Percentiles rank a stretch among this genome's conserved stretches.
Evolutionary conservation across 2,329 filamentous ascomycete genomes (phyloP).

Genomic region (Pseudogymnoascus sp.): DNA sequence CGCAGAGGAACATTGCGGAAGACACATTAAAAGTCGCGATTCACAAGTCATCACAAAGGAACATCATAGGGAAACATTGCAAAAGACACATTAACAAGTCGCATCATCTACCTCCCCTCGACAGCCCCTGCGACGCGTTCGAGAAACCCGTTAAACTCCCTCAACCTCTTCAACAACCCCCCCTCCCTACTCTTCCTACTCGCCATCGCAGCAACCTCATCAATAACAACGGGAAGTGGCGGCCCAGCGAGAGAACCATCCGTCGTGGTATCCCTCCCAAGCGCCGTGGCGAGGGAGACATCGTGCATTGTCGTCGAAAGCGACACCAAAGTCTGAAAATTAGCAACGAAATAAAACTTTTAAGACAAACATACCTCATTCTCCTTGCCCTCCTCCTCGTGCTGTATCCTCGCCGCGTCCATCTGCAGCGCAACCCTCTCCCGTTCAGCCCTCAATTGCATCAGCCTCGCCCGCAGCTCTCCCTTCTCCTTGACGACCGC

Average conservation of each 20-base stretch:
- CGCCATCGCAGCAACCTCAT: slow-evolving; percentile 47
- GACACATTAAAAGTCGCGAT: too few relatives aligned
- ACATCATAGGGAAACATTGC: too few relatives aligned
- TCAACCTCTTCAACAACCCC: slow-evolving; percentile 49
- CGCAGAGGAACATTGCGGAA: too few relatives aligned
- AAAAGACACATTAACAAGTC: too few relatives aligned
- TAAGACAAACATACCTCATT: slow-evolving; percentile 38
- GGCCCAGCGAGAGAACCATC: not conserved
- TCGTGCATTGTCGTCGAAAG: slow-evolving; percentile 44
- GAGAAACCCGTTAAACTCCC: slow-evolving; percentile 56
- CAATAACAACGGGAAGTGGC: not conserved
- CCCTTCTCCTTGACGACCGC: slow-evolving; percentile 51
- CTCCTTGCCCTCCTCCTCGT: slow-evolving; percentile 47
- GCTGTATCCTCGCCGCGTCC: slow-evolving; percentile 54
- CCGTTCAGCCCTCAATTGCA: slow-evolving; percentile 50
- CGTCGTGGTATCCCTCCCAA: not conserved
- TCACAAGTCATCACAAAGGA: too few relatives aligned
- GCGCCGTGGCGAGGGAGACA: slow-evolving; percentile 48
- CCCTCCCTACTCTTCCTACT: slow-evolving; percentile 43
- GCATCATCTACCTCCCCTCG: slow-evolving; percentile 31
- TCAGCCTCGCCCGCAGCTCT: slow-evolving; percentile 51
- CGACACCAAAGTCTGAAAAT: not conserved
- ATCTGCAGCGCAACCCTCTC: slow-evolving; percentile 56
- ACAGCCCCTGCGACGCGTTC: slow-evolving; percentile 53
- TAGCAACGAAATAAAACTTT: not conserved